A percentile compares a stretch with the other conserved stretches of the same genome.
Evolutionary conservation across 176 grass and related monocot genomes (phyloP).

Genomic region (Aechmea fasciata): DNA sequence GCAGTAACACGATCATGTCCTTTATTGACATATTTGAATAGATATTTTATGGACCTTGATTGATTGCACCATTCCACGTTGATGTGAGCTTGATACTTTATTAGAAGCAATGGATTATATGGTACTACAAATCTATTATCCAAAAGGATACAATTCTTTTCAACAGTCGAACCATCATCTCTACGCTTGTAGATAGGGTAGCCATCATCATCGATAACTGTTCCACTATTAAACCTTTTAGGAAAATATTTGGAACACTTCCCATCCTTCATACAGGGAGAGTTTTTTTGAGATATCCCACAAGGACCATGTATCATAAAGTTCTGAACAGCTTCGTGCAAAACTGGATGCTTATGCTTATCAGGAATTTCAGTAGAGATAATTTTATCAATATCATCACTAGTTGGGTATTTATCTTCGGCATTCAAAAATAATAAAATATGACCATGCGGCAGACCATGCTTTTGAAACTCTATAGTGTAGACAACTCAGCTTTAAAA

Average conservation of each 20-base stretch:
- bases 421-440: constrained; percentile 10
- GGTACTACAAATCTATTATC: too few relatives aligned
- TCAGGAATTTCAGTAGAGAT: constrained; percentile 8
- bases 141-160: constrained; percentile 24
- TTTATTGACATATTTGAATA: constrained; percentile 10
- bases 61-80: constrained; percentile 11
- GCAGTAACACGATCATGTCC: not conserved
- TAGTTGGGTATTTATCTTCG: not conserved
- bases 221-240: not conserved
- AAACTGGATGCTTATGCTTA: not conserved
- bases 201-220: constrained; percentile 13
- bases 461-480: constrained; percentile 10
- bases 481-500: constrained; percentile 9
- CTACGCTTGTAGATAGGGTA: constrained; percentile 21
- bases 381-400: constrained; percentile 13
- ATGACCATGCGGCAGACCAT: constrained; percentile 20
- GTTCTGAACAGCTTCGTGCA: not conserved
- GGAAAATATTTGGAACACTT: constrained; percentile 10
- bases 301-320: constrained; percentile 21
- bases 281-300: not conserved
- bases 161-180: constrained; percentile 1
- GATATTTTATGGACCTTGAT: not conserved
- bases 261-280: constrained; percentile 2
- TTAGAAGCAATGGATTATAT: too few relatives aligned
- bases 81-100: too few relatives aligned